Base-by-base conservation (phyloP, 331 rosid species). In the Phaseolus coccineus region DNA sequence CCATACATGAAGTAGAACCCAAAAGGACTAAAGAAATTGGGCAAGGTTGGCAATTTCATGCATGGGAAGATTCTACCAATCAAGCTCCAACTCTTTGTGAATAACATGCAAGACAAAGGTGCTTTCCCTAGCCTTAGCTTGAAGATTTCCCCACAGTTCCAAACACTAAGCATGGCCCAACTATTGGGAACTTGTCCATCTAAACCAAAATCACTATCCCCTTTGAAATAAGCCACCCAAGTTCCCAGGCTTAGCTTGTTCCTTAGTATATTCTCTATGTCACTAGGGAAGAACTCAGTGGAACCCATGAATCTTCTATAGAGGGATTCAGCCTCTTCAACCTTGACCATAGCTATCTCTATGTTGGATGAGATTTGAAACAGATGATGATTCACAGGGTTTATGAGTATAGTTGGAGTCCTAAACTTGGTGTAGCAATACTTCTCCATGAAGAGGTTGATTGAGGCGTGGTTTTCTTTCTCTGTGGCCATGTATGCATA, bases 1-100 rank as follows among this genome's bases (percentile, higher is more conserved):
- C 98, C 99, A 76, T 92, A 95, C 88, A 95, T 85, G 86, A 95
- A 95, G 69, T 91, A 91, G 74, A 91, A 91, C 56, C 99, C 99
- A 80, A 95, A 95, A 0, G 97, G 97, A 42, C 74, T 74, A 61
- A 88, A 91, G 42, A 95, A 91, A 77, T 93, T 85, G 1, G 97
- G 98, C 4, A 94, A 69, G 0, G 89, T 82, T 12, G 97, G 91
- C 24, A 91, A 42, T 55, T 88, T 88, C 44, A 93, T 86, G 62
- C 97, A 93, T 16, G 99, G 99, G 46, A 92, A 95, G 19, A 85
- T 81, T 75, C 87, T 91, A 66, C 89, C 91, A 53, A 93, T 89
- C 85, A 91, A 58, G 40, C 89, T 76, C 67, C 89, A 87, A 81
- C 91, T 84, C 82, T 86, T 89, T 5, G 92, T 87, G 76, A 80